Percentiles rank a stretch among this genome's conserved stretches.
Conservation (phyloP, 108 stramenopile species). For the Cylindrotheca fusiformis region DNA sequence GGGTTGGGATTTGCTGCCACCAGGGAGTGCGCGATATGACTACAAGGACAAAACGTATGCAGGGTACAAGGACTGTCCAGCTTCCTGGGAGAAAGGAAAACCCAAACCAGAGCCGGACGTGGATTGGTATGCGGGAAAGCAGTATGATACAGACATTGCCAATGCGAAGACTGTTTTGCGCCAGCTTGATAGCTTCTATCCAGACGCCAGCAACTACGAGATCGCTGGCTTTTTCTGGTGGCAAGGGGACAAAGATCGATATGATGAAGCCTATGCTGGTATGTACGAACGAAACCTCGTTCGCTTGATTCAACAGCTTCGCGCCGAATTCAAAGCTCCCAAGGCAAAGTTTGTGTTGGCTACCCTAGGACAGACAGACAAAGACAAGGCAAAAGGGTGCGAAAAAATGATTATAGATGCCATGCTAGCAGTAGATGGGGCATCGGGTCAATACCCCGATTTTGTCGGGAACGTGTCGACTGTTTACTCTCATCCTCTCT, state of each 20-base stretch:
- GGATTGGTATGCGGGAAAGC: conserved; percentile 30
- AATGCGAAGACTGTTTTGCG: conserved; percentile 22
- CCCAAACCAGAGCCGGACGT: neutral
- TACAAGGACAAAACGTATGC: conserved; percentile 25
- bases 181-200: conserved; percentile 28
- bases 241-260: conserved; percentile 45
- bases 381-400: conserved; percentile 13
- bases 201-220: conserved; percentile 25
- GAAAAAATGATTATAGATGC: conserved; percentile 22
- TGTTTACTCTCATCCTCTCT: conserved; percentile 8
- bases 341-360: conserved; percentile 39
- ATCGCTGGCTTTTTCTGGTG: conserved; percentile 38
- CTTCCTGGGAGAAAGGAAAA: conserved; percentile 18
- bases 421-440: conserved; percentile 20
- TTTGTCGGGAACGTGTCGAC: conserved; percentile 31
- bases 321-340: conserved; percentile 26
- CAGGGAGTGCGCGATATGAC: conserved; percentile 25
- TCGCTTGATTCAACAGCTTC: conserved; percentile 21
- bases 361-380: conserved; percentile 28
- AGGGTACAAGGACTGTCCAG: conserved; percentile 26
- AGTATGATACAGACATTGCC: conserved; percentile 27
- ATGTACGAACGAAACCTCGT: conserved; percentile 27
- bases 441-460: conserved; percentile 6
- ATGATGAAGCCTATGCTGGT: conserved; percentile 11
- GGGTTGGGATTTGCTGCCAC: conserved; percentile 42